These are phyloP conservation scores for Zymoseptoria crescenta DNA, from an alignment of 2,329 filamentous ascomycete genomes.

Conservation along the genomic window DNA sequence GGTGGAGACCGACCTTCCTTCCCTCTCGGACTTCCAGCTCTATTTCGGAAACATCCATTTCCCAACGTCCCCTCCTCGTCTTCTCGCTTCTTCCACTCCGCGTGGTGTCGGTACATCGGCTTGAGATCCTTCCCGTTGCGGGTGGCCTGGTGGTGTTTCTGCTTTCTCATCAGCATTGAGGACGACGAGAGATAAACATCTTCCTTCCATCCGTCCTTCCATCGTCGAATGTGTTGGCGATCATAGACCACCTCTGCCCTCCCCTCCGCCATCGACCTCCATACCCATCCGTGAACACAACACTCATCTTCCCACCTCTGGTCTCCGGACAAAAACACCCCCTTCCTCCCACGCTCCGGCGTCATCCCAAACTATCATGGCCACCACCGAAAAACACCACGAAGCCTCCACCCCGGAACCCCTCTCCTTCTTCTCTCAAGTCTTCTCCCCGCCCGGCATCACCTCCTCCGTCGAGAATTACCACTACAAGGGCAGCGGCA, in stretches of 20 bases:
- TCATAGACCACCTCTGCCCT: background rate
- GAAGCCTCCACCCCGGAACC: background rate
- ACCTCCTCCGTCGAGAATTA: slow-evolving; percentile 29
- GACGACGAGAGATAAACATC: background rate
- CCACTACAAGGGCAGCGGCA: slow-evolving; percentile 43
- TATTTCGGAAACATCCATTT: too few species aligned
- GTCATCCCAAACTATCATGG: background rate
- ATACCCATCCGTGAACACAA: background rate
- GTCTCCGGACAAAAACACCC: background rate
- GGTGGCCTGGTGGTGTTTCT: too few species aligned
- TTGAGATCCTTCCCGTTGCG: too few species aligned
- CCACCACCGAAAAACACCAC: background rate
- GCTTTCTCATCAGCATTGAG: background rate
- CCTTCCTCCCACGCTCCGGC: background rate
- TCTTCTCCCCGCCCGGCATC: slow-evolving; percentile 27
- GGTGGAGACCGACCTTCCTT: too few species aligned
- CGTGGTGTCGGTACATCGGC: too few species aligned
- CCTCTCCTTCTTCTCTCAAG: slow-evolving; percentile 18
- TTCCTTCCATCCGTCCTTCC: too few species aligned
- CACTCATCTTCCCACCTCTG: background rate
- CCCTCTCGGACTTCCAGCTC: too few species aligned
- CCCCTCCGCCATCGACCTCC: background rate
- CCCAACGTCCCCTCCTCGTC: too few species aligned
- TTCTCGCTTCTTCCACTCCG: too few species aligned
- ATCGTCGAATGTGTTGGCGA: background rate